phyloP scores from a whole-genome alignment of 164 flowering plant species.

The grape (Vitis vinifera) region ASM3070453v1 NC_081809.1:21630001-21630500 shows the following conservation, averaged over 20 bases:
- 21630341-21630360: background rate
- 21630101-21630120: conserved; percentile 80
- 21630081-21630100: conserved; percentile 56
- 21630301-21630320: background rate
- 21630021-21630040: conserved; percentile 82
- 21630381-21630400: background rate
- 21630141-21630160: conserved; percentile 68
- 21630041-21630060: conserved; percentile 79
- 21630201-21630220: background rate
- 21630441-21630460: too few species aligned
- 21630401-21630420: too few species aligned
- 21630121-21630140: conserved; percentile 94
- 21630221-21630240: background rate
- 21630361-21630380: background rate
- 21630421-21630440: too few species aligned
- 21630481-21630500: too few species aligned
- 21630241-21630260: conserved; percentile 45
- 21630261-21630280: conserved; percentile 91
- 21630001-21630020: conserved; percentile 35
- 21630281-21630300: conserved; percentile 90
- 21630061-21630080: conserved; percentile 75
- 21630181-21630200: background rate
- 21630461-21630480: too few species aligned
- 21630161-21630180: background rate
- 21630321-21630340: background rate